Evolutionary conservation across 2,329 filamentous ascomycete genomes (phyloP).

Genomic region (Diaporthe ilicicola): DNA sequence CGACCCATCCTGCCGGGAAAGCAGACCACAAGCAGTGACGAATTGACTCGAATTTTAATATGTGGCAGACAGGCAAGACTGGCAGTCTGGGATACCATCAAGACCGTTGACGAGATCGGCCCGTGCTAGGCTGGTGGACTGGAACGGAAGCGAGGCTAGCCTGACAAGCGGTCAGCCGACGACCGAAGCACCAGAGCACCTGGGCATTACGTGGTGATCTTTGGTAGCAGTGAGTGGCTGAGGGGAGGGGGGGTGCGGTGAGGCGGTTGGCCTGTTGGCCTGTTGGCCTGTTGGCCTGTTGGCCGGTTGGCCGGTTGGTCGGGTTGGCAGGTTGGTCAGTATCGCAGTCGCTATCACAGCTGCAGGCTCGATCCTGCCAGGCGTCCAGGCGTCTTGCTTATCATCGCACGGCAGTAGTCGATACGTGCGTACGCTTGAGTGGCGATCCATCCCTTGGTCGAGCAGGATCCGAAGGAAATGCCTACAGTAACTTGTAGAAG

Average conservation of each 20-base stretch:
- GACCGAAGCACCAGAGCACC: not conserved
- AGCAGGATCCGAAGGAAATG: not conserved
- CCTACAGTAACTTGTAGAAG: not conserved
- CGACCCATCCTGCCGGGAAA: slow-evolving; percentile 16
- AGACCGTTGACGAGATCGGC: not conserved
- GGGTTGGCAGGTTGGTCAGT: not conserved
- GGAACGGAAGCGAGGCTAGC: not conserved
- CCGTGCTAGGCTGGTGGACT: not conserved
- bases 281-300: not conserved
- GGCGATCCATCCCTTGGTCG: not conserved
- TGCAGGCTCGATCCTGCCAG: slow-evolving; percentile 6
- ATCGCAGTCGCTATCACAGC: not conserved
- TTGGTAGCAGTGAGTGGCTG: slow-evolving; percentile 1
- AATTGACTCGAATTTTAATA: not conserved
- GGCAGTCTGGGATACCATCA: not conserved
- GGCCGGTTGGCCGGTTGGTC: not conserved
- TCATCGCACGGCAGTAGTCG: not conserved
- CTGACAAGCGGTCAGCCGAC: slow-evolving; percentile 9
- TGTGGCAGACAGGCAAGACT: not conserved
- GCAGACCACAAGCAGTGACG: not conserved
- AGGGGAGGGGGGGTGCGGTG: not conserved
- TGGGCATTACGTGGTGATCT: not conserved
- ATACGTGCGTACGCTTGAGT: not conserved
- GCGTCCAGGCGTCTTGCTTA: not conserved
- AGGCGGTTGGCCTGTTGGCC: no score